Evolutionary conservation across 805 yeast species (phyloP), one percentile per base, ranked within the genome.

Genomic region (Saccharomyces jurei): DNA sequence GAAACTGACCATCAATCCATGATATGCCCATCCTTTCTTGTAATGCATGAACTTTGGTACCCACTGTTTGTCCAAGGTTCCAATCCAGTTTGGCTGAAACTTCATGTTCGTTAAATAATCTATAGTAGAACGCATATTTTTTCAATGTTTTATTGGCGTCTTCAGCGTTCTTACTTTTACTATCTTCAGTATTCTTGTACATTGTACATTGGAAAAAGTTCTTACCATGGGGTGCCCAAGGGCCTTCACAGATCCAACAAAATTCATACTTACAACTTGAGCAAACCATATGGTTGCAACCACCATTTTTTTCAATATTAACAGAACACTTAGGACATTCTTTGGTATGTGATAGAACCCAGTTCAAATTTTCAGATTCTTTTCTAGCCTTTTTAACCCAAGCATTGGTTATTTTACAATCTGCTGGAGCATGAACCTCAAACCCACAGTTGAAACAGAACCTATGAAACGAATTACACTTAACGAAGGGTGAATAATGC

Each of bases 281-380:
- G 69, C 99, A 94, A 1, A 83, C 79, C 96, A 94, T 92, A 71
- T 94, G 99, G 70, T 92, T 92, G 72, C 99, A 94, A 0, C 99
- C 99, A 25, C 97, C 98, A 66, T 87, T 87, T 63, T 92, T 90
- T 66, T 94, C 97, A 58, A 92, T 94, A 29, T 82, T 74, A 1
- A 89, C 74, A 9, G 74, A 73, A 73, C 99, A 94, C 63, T 81
- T 81, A 0, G 97, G 96, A 69, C 99, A 94, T 48, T 81, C 80
- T 61, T 89, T 85, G 1, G 99, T 89, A 67, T 92, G 84, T 3
- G 86, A 82, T 3, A 82, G 77, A 26, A 94, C 83, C 97, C 98
- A 94, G 63, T 85, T 81, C 2, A 84, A 78, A 14, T 96, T 89
- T 62, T 88, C 96, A 0, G 94, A 82, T 66, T 94, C 98, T 65